Percentiles rank a stretch among this genome's conserved stretches.
phyloP scores from a whole-genome alignment of 2,329 filamentous ascomycete species.

The Xylariaceae sp. region DNA sequence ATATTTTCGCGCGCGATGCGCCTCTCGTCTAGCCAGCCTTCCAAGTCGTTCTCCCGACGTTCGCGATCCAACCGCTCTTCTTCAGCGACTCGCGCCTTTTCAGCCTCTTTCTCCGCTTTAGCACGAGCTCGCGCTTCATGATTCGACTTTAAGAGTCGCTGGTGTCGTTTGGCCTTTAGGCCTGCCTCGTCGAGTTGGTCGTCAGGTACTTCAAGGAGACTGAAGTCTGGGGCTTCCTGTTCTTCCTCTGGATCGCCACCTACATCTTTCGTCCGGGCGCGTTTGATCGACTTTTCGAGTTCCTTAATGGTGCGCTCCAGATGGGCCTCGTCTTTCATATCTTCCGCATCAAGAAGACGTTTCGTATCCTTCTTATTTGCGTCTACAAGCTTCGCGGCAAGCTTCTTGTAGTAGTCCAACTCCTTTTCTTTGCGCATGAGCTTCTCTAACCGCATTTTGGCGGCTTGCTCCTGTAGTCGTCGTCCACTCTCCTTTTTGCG shows the following conservation, averaged over 20 bases:
- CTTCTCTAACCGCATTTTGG: slow-evolving; percentile 94
- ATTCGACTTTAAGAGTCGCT: slow-evolving; percentile 88
- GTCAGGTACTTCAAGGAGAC: slow-evolving; percentile 81
- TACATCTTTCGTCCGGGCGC: slow-evolving; percentile 87
- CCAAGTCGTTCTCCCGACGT: slow-evolving; percentile 75
- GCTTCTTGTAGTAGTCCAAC: slow-evolving; percentile 83
- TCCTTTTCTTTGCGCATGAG: slow-evolving; percentile 94
- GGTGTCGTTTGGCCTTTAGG: slow-evolving; percentile 87
- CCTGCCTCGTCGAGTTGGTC: slow-evolving; percentile 89
- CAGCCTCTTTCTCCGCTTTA: slow-evolving; percentile 91
- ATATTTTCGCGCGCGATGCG: slow-evolving; percentile 64
- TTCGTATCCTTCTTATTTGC: slow-evolving; percentile 89
- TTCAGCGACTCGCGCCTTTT: slow-evolving; percentile 78
- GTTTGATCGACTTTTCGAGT: slow-evolving; percentile 82
- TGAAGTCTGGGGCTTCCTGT: slow-evolving; percentile 77
- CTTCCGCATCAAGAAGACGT: slow-evolving; percentile 79
- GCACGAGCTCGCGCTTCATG: slow-evolving; percentile 89
- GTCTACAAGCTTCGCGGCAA: slow-evolving; percentile 66
- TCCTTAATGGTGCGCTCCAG: slow-evolving; percentile 82
- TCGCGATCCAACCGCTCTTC: slow-evolving; percentile 80
- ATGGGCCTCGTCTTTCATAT: slow-evolving; percentile 84
- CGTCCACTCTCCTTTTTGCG: slow-evolving; percentile 91
- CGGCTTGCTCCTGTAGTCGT: slow-evolving; percentile 88
- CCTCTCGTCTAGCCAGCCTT: slow-evolving; percentile 80
- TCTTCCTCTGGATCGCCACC: slow-evolving; percentile 77